Evolutionary conservation across 169 alveolate species (phyloP), one percentile per base, ranked within the genome.

Genomic region (Cryptosporidium ryanae): DNA sequence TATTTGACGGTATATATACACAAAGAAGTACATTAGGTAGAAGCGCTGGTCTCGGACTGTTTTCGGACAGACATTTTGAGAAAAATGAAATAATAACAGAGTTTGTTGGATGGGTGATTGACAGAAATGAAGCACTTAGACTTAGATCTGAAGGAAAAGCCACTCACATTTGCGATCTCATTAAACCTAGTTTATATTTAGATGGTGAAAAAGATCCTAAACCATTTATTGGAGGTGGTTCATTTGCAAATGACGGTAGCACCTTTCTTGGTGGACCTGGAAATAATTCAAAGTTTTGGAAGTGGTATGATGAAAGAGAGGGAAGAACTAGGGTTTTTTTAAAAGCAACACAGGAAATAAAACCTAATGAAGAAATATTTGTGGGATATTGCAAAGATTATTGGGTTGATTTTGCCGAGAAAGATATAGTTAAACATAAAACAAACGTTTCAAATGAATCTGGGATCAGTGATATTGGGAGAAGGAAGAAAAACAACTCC

Each of bases 91-190:
- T 90, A 25, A 82, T 90, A 29, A 90, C 93, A 0, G 93, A 90
- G 82, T 90, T 90, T 63, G 93, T 90, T 66, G 93, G 93, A 52
- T 90, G 93, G 93, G 82, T 90, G 7, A 91, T 90, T 34, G 90
- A 90, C 34, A 49, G 93, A 2, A 91, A 90, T 29, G 87, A 87
- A 34, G 93, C 93, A 23, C 91, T 84, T 31, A 66, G 82, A 18
- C 66, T 66, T 44, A 59, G 93, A 25, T 65, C 82, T n/a, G 84
- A 65, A 54, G 83, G 93, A 2, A 81, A 68, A 38, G 93, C 93
- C 27, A 84, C 92, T 7, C 93, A 90, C 61, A 90, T 90, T 21
- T 90, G 90, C 29, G 93, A 90, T 50, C 81, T 90, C 15, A 65
- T 84, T 82, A 90, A 90, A 82, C 92, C 92, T 18, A 84, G 90